Evolutionary conservation across 2,329 filamentous ascomycete species (phyloP).

Genomic region (Aspergillus eucalypticola): DNA sequence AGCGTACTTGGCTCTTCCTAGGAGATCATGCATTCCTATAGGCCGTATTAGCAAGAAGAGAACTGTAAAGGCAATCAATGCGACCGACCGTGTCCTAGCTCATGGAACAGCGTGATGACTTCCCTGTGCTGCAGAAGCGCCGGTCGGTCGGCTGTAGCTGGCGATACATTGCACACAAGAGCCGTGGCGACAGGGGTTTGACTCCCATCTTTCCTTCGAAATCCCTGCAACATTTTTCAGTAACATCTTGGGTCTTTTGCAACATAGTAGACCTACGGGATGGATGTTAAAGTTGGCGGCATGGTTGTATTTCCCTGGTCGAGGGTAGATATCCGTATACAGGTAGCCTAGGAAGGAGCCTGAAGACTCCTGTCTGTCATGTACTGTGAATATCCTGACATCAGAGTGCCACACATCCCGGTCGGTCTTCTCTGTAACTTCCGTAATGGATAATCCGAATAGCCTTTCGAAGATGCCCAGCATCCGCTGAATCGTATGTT

Average conservation of each 20-base stretch:
- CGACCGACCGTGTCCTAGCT: background rate
- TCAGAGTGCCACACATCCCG: background rate
- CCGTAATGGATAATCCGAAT: background rate
- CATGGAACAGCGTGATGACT: slow-evolving; percentile 2
- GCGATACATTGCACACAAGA: slow-evolving; percentile 5
- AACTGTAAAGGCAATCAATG: background rate
- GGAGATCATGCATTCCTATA: slow-evolving; percentile 7
- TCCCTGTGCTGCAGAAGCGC: slow-evolving; percentile 3
- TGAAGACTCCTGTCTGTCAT: background rate
- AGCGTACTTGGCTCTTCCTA: background rate
- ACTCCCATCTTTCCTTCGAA: background rate
- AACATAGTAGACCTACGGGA: background rate
- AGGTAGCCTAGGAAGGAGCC: background rate
- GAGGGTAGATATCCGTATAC: slow-evolving; percentile 1
- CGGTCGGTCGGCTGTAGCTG: background rate
- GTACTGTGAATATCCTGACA: background rate
- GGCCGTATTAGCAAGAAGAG: background rate
- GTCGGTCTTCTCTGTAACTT: background rate
- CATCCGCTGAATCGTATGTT: background rate
- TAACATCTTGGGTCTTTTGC: background rate
- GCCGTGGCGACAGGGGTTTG: background rate
- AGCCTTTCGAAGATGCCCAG: background rate
- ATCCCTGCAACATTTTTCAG: background rate
- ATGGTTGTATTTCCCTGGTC: slow-evolving; percentile 5
- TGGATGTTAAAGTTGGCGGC: slow-evolving; percentile 5